These are phyloP conservation scores for Hyphodiscus sp. DNA, from an alignment of 2,329 filamentous ascomycete species.

Conservation along the genomic window DNA sequence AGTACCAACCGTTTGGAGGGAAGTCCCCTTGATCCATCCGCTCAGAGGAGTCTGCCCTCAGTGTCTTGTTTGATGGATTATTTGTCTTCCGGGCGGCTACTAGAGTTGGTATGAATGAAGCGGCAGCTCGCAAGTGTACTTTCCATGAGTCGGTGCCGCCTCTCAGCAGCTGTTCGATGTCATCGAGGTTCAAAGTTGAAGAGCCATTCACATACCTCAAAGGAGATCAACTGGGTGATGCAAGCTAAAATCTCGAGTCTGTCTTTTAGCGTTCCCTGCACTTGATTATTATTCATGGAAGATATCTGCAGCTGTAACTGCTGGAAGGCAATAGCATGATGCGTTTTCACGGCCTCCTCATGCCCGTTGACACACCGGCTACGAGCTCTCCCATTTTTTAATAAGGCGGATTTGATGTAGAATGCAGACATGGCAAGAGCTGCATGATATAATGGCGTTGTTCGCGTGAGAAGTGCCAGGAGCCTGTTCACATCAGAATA, in stretches of 20 bases:
- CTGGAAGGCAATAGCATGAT: conserved; percentile 25
- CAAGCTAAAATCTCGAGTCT: conserved; percentile 40
- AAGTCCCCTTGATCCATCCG: not conserved
- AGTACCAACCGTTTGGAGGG: not conserved
- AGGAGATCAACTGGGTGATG: conserved; percentile 9
- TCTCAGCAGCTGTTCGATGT: not conserved
- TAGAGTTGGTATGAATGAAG: not conserved
- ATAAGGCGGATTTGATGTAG: conserved; percentile 40
- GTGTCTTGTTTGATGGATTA: not conserved
- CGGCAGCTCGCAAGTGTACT: conserved; percentile 3
- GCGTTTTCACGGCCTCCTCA: not conserved
- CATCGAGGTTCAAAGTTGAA: not conserved
- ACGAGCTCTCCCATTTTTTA: too few species aligned
- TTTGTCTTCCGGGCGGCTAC: not conserved
- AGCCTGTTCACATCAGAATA: conserved; percentile 10
- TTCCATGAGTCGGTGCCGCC: conserved; percentile 2
- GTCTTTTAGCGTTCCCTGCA: conserved; percentile 44
- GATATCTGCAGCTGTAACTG: conserved; percentile 25
- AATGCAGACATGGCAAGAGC: conserved; percentile 49
- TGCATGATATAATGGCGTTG: conserved; percentile 49
- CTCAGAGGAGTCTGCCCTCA: not conserved
- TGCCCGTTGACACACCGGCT: not conserved
- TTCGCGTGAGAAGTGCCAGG: conserved; percentile 44
- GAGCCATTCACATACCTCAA: conserved; percentile 7
- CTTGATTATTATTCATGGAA: conserved; percentile 32